Base-by-base conservation (phyloP, 345 rosid species). In the Carallia pectinifolia region DNA sequence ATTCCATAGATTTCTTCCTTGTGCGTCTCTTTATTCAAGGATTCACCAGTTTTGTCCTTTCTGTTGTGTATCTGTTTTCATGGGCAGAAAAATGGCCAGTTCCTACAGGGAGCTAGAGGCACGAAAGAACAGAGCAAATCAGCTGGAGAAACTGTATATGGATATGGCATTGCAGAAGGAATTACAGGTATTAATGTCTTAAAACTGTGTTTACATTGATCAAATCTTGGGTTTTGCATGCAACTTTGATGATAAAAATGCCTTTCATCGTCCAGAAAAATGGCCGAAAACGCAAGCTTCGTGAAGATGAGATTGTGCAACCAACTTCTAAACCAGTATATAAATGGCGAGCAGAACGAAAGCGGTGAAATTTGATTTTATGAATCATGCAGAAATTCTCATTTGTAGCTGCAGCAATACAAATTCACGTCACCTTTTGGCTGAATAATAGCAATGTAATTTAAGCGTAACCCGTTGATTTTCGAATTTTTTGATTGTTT, bases 121-220 rank as follows among this genome's bases (percentile, higher is more conserved):
- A 38, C 82, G 97, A 64, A 85, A 77, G 72, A 86, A 74, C 69
- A 85, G 97, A 77, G 90, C 79, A 7, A 77, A 81, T 16, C 85
- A 87, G 50, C 73, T 91, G 81, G 91, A 87, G 76, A 91, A 87
- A 66, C n/a, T 89, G 58, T 86, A 91, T 66, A 76, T 68, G 83
- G 92, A 88, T 12, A 90, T 91, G 98, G 62, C 87, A 39, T 53
- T 90, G 86, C 83, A 91, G 71, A 88, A 86, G 80, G 98, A 91
- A 79, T 75, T 91, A 47, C 96, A 94, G 90, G 97, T 88, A 80
- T 44, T 13, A 31, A 18, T 62, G 33, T 27, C 30, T 30, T 17
- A 52, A 59, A 59, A 1, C 15, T 56, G 60, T 3, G 1, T 15
- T 58, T 56, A 23, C 27, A 29, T 50, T 53, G 52, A 5, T 66